These are phyloP conservation scores for Trypanosoma cruzi DNA, from an alignment of 208 protist species.

Conservation along the genomic window DNA sequence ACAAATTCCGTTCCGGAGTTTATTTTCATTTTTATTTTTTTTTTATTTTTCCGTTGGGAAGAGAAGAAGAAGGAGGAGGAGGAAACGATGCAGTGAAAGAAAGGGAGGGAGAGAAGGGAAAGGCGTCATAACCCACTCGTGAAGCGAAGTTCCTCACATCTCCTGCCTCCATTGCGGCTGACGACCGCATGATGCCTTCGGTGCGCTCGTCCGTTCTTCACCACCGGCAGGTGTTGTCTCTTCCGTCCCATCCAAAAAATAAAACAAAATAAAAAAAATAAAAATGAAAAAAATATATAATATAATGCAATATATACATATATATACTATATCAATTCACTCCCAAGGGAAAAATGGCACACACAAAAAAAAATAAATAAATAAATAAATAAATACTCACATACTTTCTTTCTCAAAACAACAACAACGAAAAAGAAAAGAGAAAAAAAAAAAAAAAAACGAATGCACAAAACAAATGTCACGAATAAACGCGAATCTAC, in stretches of 20 bases:
- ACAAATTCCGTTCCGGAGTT: no score
- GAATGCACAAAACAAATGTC: background rate
- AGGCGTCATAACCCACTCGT: no score
- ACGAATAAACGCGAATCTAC: constrained; percentile 2
- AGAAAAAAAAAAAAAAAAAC: constrained; percentile 11
- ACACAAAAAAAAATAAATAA: constrained; percentile 16
- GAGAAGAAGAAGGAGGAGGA: no score
- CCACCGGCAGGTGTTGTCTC: no score
- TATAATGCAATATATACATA: constrained; percentile 8
- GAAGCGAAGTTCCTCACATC: no score
- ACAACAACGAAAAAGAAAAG: background rate
- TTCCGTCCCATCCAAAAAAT: background rate
- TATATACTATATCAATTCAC: constrained; percentile 21
- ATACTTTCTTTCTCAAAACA: background rate
- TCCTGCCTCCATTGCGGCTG: no score
- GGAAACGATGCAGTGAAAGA: no score
- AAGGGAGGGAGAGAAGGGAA: no score
- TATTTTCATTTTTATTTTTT: no score
- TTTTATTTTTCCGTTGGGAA: no score
- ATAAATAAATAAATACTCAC: constrained; percentile 10
- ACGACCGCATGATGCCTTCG: no score
- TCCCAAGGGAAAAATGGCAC: background rate
- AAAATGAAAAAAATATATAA: background rate
- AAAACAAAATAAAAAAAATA: constrained; percentile 26
- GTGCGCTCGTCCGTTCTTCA: no score